phyloP scores from a whole-genome alignment of 805 yeast species.

The Candida koratica region DNA sequence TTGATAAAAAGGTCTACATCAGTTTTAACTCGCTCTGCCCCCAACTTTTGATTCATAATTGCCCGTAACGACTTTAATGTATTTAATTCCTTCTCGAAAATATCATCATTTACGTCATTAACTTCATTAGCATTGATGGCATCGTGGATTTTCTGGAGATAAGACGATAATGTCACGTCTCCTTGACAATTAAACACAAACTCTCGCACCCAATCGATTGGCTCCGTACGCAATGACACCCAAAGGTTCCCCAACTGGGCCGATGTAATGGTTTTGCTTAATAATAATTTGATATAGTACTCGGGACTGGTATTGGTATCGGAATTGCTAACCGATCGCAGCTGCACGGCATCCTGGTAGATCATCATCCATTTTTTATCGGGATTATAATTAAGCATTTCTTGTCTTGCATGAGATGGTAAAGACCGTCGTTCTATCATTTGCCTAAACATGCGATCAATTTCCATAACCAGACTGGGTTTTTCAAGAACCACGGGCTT shows the following conservation, averaged over 20 bases:
- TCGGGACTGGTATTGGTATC: constrained; percentile 53
- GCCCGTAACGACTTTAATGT: constrained; percentile 77
- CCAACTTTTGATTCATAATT: constrained; percentile 59
- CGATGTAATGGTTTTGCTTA: constrained; percentile 63
- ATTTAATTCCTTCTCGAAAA: constrained; percentile 67
- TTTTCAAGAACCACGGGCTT: constrained; percentile 46
- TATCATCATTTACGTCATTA: constrained; percentile 44
- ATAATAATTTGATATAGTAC: constrained; percentile 67
- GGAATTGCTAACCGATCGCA: constrained; percentile 20
- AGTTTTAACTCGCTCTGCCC: constrained; percentile 54
- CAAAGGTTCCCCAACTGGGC: constrained; percentile 77
- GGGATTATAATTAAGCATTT: constrained; percentile 67
- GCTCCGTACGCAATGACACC: constrained; percentile 91
- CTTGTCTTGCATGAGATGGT: constrained; percentile 69
- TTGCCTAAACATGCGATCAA: constrained; percentile 71
- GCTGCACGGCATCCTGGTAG: constrained; percentile 69
- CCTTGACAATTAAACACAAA: constrained; percentile 78
- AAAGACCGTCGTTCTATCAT: constrained; percentile 73
- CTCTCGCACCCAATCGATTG: constrained; percentile 69
- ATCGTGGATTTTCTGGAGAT: constrained; percentile 48
- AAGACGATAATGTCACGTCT: constrained; percentile 67
- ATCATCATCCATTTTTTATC: constrained; percentile 91
- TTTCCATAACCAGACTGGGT: constrained; percentile 61
- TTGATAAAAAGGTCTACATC: constrained; percentile 44
- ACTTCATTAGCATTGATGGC: constrained; percentile 30